Conservation (phyloP, 306 rosid species). For the Myrica gale region DNA sequence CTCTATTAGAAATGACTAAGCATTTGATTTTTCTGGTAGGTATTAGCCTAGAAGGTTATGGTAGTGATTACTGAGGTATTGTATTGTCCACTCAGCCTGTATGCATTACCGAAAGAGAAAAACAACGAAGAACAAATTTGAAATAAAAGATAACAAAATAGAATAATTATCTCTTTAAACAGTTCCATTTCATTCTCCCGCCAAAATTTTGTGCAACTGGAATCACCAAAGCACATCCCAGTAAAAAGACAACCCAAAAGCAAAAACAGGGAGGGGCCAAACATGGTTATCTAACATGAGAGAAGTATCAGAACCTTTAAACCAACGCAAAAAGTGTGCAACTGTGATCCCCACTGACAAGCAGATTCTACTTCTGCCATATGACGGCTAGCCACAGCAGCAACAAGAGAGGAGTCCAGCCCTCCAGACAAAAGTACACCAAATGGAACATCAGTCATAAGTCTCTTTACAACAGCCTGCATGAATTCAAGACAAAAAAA, state of each 20-base stretch:
- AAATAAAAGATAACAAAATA: not conserved
- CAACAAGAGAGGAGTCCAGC: conserved; percentile 94
- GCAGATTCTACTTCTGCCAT: conserved; percentile 64
- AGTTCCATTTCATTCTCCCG: not conserved
- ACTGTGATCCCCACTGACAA: conserved; percentile 90
- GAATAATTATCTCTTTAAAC: not conserved
- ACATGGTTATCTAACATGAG: conserved; percentile 18
- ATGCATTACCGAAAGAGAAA: not conserved
- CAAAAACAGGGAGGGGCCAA: not conserved
- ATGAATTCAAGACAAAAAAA: conserved; percentile 27
- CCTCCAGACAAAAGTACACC: conserved; percentile 98
- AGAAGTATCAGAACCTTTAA: conserved; percentile 54
- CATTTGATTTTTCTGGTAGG: not conserved
- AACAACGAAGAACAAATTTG: not conserved
- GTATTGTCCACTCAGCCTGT: not conserved
- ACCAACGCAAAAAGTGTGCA: conserved; percentile 92
- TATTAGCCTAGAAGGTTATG: not conserved
- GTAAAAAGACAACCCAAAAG: not conserved
- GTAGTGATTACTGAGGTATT: not conserved
- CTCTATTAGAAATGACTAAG: not conserved
- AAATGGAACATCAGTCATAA: conserved; percentile 98
- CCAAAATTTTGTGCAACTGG: not conserved
- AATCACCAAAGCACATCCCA: not conserved
- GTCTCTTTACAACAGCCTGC: conserved; percentile 92
- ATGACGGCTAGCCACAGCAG: conserved; percentile 76